phyloP scores from a whole-genome alignment of 805 yeast genomes.

The Teunomyces panamensis region DNA sequence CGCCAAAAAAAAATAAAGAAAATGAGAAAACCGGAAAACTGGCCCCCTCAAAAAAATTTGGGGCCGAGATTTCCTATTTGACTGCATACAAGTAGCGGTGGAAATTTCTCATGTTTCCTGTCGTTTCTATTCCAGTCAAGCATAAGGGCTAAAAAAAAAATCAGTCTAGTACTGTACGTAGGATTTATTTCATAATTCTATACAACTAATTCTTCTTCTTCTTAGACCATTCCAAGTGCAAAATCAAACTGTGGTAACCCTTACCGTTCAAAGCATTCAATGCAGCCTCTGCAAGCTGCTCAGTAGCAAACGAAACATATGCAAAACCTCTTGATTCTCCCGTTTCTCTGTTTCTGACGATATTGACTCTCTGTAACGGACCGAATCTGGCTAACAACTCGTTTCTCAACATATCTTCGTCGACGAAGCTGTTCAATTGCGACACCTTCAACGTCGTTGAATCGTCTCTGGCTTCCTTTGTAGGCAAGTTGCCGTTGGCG shows the following conservation, averaged over 20 bases:
- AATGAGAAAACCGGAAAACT: too few species aligned
- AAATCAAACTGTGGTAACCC: conserved; percentile 88
- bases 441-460: conserved; percentile 84
- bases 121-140: too few species aligned
- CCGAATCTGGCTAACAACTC: conserved; percentile 70
- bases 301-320: conserved; percentile 75
- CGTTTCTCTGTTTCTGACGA: conserved; percentile 89
- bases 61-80: too few species aligned
- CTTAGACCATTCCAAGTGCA: conserved; percentile 47
- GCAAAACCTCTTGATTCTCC: conserved; percentile 96
- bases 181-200: neutral
- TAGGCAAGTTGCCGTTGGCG: conserved; percentile 40
- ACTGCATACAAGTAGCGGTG: too few species aligned
- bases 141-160: neutral
- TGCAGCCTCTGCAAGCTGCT: conserved; percentile 71
- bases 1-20: too few species aligned
- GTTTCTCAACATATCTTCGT: conserved; percentile 73
- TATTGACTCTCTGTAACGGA: conserved; percentile 68
- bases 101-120: too few species aligned
- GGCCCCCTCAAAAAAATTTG: too few species aligned
- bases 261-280: conserved; percentile 76
- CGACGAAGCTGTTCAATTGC: conserved; percentile 82
- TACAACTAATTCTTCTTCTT: conserved; percentile 29
- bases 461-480: conserved; percentile 64
- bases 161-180: neutral